phyloP scores from a whole-genome alignment of 352 stramenopile species.

The Nothophytophthora sp. region DNA sequence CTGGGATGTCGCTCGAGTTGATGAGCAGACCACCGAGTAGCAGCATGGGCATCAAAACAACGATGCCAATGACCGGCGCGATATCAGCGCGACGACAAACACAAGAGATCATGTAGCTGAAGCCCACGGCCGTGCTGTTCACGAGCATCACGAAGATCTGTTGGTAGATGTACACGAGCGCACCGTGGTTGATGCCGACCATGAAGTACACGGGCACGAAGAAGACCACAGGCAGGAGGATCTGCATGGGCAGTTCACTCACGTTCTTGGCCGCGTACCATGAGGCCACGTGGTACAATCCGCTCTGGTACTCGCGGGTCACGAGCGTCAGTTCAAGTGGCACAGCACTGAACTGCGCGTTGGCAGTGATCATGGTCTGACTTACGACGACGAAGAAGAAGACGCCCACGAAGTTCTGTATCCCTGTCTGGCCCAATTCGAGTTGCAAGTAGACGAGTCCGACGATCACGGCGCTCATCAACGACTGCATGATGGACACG shows the following conservation, averaged over 20 bases:
- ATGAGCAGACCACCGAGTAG: conserved; percentile 35
- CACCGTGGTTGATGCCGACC: conserved; percentile 19
- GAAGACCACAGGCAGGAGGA: conserved; percentile 29
- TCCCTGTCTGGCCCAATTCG: conserved; percentile 14
- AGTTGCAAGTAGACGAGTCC: conserved; percentile 35
- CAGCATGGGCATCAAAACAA: conserved; percentile 31
- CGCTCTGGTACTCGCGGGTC: conserved; percentile 21
- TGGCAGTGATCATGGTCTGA: conserved; percentile 34
- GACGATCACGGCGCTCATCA: conserved; percentile 27
- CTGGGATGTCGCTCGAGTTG: conserved; percentile 28
- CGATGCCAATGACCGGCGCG: conserved; percentile 25
- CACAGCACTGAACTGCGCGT: conserved; percentile 19
- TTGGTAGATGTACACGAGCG: conserved; percentile 18
- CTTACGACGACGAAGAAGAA: conserved; percentile 41
- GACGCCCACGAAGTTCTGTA: conserved; percentile 28
- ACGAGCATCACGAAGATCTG: conserved; percentile 31
- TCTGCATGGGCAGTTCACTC: conserved; percentile 34
- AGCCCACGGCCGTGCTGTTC: conserved; percentile 22
- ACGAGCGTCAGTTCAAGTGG: conserved; percentile 27
- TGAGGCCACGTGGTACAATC: conserved; percentile 22
- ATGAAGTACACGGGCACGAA: conserved; percentile 33
- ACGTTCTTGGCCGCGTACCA: conserved; percentile 42
- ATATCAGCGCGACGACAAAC: conserved; percentile 20
- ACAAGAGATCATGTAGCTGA: conserved; percentile 36
- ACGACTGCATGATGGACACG: conserved; percentile 15